Conservation (phyloP, 108 stramenopile species). For the Hondaea fermentalgiana region DNA sequence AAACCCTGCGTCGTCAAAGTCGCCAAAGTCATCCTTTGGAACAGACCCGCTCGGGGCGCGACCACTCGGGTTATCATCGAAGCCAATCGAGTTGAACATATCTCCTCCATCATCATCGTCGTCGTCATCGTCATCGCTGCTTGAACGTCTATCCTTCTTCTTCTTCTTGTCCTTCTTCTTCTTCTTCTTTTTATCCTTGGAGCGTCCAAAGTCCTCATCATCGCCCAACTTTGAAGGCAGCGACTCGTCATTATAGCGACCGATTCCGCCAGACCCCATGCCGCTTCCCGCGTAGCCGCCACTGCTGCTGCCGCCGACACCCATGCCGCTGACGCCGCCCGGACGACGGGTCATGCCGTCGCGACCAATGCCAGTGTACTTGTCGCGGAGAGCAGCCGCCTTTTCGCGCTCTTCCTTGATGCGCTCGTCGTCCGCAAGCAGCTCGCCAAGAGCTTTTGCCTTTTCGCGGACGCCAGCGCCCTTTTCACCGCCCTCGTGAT, state of each 20-base stretch:
- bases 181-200: neutral
- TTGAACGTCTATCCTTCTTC: neutral
- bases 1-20: neutral
- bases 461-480: slow-evolving; percentile 48
- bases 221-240: neutral
- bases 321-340: neutral
- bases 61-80: neutral
- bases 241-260: neutral
- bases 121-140: neutral
- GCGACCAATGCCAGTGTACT: slow-evolving; percentile 32
- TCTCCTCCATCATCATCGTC: neutral
- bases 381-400: slow-evolving; percentile 37
- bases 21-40: slow-evolving; percentile 1
- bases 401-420: slow-evolving; percentile 44
- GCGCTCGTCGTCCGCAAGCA: slow-evolving; percentile 35
- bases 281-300: neutral
- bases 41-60: neutral
- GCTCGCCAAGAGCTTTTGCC: slow-evolving; percentile 39
- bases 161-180: neutral
- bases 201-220: neutral
- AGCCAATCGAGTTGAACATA: neutral
- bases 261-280: neutral
- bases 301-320: neutral
- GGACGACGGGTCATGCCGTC: neutral
- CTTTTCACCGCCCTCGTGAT: slow-evolving; percentile 39